Conservation (phyloP, 257 asterid species). For the Lantana camara region DNA sequence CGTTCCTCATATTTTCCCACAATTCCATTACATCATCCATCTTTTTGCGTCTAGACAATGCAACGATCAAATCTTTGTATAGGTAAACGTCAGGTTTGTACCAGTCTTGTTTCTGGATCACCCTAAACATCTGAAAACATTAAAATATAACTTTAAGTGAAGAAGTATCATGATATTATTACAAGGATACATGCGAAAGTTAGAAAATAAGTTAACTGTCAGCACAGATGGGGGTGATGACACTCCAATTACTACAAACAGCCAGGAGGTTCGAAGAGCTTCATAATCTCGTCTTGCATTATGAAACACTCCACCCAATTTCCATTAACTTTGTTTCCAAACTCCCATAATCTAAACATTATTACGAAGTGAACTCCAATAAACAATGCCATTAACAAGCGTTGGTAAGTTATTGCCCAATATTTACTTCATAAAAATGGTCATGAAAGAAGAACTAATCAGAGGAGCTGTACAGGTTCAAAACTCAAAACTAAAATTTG, state of each 20-base stretch:
- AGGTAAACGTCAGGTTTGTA: conserved; percentile 77
- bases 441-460: too few relatives aligned
- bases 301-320: not conserved
- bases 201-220: not conserved
- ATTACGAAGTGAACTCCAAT: too few relatives aligned
- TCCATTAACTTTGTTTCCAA: conserved; percentile 4
- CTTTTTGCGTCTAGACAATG: conserved; percentile 71
- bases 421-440: too few relatives aligned
- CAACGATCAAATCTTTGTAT: conserved; percentile 85
- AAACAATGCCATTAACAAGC: too few relatives aligned
- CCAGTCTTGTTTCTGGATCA: conserved; percentile 84
- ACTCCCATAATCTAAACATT: too few relatives aligned
- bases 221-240: not conserved
- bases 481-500: too few relatives aligned
- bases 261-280: conserved; percentile 1
- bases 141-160: not conserved
- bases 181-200: not conserved
- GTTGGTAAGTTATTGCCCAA: too few relatives aligned
- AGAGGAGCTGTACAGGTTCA: too few relatives aligned
- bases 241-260: not conserved
- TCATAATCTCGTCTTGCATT: not conserved
- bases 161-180: not conserved
- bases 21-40: conserved; percentile 87
- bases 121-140: conserved; percentile 66
- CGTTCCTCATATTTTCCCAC: conserved; percentile 87